These are phyloP conservation scores for Xylaria longipes DNA, from an alignment of 495 filamentous ascomycete genomes.

Conservation along the genomic window DNA sequence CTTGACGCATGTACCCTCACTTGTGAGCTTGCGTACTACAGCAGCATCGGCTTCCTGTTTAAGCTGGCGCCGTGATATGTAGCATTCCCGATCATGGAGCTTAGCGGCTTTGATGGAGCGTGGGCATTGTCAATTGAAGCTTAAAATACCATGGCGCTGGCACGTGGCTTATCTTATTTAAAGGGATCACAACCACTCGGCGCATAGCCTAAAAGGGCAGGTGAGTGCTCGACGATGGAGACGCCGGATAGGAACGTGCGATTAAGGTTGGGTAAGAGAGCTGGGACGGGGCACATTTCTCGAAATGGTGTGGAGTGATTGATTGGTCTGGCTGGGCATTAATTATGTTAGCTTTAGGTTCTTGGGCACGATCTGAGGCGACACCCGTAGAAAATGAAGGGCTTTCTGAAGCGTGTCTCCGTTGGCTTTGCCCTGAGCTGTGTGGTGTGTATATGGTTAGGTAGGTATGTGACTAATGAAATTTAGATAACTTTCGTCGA, in stretches of 20 bases:
- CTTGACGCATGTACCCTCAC: background rate
- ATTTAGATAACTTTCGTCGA: background rate
- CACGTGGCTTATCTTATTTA: conserved; percentile 20
- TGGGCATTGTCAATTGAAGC: background rate
- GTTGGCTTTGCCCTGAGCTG: background rate
- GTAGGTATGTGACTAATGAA: background rate
- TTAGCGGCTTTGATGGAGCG: background rate
- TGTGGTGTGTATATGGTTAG: background rate
- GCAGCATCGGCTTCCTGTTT: conserved; percentile 1
- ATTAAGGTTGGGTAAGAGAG: conserved; percentile 14
- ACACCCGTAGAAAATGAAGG: background rate
- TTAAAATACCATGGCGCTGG: conserved; percentile 16
- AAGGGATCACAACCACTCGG: conserved; percentile 8
- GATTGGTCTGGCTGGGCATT: background rate
- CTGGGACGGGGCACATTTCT: background rate
- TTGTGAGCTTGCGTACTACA: conserved; percentile 2
- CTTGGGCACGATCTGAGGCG: background rate
- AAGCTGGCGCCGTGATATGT: conserved; percentile 18
- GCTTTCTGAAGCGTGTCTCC: background rate
- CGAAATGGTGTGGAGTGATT: background rate
- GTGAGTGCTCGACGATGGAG: background rate
- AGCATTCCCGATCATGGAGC: conserved; percentile 6
- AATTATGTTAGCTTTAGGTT: background rate
- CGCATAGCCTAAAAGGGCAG: conserved; percentile 18
- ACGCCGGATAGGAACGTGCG: conserved; percentile 14